Percentiles rank a stretch among this genome's conserved stretches.
phyloP scores from a whole-genome alignment of 108 stramenopile genomes.

The Discostella pseudostelligera region DNA sequence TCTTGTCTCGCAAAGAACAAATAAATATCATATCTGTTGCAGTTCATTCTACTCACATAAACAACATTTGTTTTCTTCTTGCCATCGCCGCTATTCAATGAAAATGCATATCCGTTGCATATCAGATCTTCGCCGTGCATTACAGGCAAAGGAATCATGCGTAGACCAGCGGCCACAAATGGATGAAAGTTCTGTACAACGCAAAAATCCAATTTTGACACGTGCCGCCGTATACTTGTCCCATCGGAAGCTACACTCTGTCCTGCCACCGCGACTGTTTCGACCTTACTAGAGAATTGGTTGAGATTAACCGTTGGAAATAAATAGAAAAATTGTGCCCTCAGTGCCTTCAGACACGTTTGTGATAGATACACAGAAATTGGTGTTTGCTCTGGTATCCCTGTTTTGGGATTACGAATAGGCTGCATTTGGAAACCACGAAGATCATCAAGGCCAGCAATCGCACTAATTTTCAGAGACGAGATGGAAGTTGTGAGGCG shows the following conservation, averaged over 20 bases:
- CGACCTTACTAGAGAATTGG: slow-evolving; percentile 3
- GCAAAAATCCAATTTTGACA: slow-evolving; percentile 64
- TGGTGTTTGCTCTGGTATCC: slow-evolving; percentile 41
- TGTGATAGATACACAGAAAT: slow-evolving; percentile 62
- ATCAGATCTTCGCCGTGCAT: slow-evolving; percentile 86
- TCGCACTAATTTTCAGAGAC: slow-evolving; percentile 46
- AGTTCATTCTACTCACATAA: slow-evolving; percentile 37
- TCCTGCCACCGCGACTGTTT: slow-evolving; percentile 4
- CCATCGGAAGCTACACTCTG: slow-evolving; percentile 18
- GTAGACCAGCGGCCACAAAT: slow-evolving; percentile 55
- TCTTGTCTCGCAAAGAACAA: background rate
- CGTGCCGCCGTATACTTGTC: slow-evolving; percentile 50
- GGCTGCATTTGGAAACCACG: slow-evolving; percentile 69
- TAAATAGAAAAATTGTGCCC: slow-evolving; percentile 66
- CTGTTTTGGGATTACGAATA: slow-evolving; percentile 16
- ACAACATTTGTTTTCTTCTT: slow-evolving; percentile 57
- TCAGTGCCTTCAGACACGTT: slow-evolving; percentile 49
- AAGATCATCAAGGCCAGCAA: slow-evolving; percentile 80
- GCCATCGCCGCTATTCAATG: slow-evolving; percentile 30
- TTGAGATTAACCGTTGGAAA: too few relatives aligned
- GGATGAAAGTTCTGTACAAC: slow-evolving; percentile 58
- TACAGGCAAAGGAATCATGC: slow-evolving; percentile 80
- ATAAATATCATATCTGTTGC: background rate
- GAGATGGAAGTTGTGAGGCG: background rate
- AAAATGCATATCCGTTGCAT: slow-evolving; percentile 80